These are phyloP conservation scores for Carpinus viminea DNA, from an alignment of 306 rosid genomes.

Conservation along the genomic window DNA sequence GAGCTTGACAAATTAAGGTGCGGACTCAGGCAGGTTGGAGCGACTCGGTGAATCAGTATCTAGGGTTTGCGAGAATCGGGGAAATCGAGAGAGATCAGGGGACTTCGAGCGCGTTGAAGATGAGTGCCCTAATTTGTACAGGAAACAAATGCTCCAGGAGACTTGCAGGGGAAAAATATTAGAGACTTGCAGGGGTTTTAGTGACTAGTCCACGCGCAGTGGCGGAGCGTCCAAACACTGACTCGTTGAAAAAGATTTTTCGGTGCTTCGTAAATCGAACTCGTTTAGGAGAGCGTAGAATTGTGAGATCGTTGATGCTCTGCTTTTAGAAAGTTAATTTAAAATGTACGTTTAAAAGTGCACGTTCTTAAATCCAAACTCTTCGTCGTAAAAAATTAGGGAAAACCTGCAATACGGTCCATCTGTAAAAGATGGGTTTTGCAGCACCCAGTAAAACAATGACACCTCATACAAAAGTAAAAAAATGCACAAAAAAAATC, in stretches of 20 bases:
- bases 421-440: too few relatives aligned
- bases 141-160: neutral
- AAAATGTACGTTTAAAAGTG: too few relatives aligned
- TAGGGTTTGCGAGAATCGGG: slow-evolving; percentile 20
- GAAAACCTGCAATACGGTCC: too few relatives aligned
- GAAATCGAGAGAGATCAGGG: slow-evolving; percentile 9
- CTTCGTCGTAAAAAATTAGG: too few relatives aligned
- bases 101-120: slow-evolving; percentile 10
- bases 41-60: slow-evolving; percentile 9
- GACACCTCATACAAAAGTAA: too few relatives aligned
- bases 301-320: too few relatives aligned
- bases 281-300: neutral
- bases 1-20: slow-evolving; percentile 14
- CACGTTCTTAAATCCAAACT: too few relatives aligned
- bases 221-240: neutral
- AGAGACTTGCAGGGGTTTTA: slow-evolving; percentile 5
- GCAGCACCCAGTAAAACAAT: too few relatives aligned
- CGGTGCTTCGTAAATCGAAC: neutral
- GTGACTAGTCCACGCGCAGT: neutral
- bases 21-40: slow-evolving; percentile 17
- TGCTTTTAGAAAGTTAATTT: neutral
- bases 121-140: slow-evolving; percentile 20
- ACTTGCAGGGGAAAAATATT: neutral
- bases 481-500: too few relatives aligned
- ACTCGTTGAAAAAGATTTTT: neutral